Evolutionary conservation across 345 rosid genomes (phyloP).

Genomic region (Camelina laxa): DNA sequence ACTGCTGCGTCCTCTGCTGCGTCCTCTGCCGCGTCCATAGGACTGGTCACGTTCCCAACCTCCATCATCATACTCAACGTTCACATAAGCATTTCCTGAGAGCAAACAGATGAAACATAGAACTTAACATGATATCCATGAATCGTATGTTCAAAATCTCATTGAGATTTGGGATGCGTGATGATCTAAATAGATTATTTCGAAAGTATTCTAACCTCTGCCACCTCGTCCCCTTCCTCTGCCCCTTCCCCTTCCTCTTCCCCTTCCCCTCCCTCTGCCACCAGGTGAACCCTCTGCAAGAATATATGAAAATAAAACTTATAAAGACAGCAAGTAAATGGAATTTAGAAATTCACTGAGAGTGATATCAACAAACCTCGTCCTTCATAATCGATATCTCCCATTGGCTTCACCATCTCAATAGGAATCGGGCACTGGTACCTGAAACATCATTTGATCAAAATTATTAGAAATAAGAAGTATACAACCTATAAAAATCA

Average conservation of each 20-base stretch:
- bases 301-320: background rate
- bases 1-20: slow-evolving; percentile 80
- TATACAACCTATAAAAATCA: background rate
- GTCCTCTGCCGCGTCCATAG: slow-evolving; percentile 76
- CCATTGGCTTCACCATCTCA: slow-evolving; percentile 61
- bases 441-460: slow-evolving; percentile 45
- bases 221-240: slow-evolving; percentile 48
- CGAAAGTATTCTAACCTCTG: slow-evolving; percentile 36
- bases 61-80: slow-evolving; percentile 78
- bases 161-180: background rate
- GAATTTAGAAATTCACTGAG: background rate
- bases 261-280: slow-evolving; percentile 70
- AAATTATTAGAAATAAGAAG: background rate
- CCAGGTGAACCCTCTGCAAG: slow-evolving; percentile 73
- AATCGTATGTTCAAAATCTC: background rate
- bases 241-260: slow-evolving; percentile 59
- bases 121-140: background rate
- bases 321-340: background rate
- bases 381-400: slow-evolving; percentile 60
- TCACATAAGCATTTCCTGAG: slow-evolving; percentile 72
- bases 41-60: slow-evolving; percentile 73
- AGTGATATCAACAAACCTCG: slow-evolving; percentile 49
- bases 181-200: background rate
- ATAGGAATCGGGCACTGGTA: slow-evolving; percentile 77
- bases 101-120: background rate